Evolutionary conservation across 2,329 filamentous ascomycete genomes (phyloP), one percentile per base, ranked within the genome.

Genomic region (Lasiodiplodia gonubiensis): DNA sequence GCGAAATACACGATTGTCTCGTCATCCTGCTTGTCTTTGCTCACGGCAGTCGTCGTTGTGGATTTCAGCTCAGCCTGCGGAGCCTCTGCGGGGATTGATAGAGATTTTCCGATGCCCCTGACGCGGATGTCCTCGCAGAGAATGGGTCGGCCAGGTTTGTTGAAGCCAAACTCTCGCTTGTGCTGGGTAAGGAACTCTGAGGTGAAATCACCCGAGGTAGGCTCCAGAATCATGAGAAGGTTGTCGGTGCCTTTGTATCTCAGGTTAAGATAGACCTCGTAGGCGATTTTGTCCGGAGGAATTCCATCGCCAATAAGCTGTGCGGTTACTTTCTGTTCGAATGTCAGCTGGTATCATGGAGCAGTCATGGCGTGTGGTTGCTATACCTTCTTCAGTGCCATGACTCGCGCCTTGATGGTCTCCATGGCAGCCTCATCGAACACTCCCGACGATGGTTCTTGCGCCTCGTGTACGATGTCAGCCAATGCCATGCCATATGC

Each of bases 271-370:
- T 80, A 83, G 2, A 73, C 71, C 49, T 81, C 76, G 52, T 71
- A 71, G 8, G 48, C 55, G 23, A 74, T 71, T 4, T 63, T 57
- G 16, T 69, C 61, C 1, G 59, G 60, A 0, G 68, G n/a, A 16
- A 94, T 93, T 0, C 91, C 91, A 76, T 94, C 91, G 2, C 88
- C 87, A 23, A 80, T 79, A 2, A 94, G 81, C 1, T 86, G 84
- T 30, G 82, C 78, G 2, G 83, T 82, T 0, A 90, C 91, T 72
- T 87, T 89, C 18, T 61, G 25, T 49, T 49, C 82, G 2, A 23
- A 10, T 39, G n/a, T 57, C 16, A 57, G 53, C 53, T 16, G 11
- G 70, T 63, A 5, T 16, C 3, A 3, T 21, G 1, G 14, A 39
- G 33, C 18, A 23, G 14, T 57, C 11, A 5, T 25, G 33, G 25